Percentiles rank a stretch among this genome's conserved stretches.
phyloP scores from a whole-genome alignment of 768 basidiomycete species.

The Punctularia strigosozonata region DNA sequence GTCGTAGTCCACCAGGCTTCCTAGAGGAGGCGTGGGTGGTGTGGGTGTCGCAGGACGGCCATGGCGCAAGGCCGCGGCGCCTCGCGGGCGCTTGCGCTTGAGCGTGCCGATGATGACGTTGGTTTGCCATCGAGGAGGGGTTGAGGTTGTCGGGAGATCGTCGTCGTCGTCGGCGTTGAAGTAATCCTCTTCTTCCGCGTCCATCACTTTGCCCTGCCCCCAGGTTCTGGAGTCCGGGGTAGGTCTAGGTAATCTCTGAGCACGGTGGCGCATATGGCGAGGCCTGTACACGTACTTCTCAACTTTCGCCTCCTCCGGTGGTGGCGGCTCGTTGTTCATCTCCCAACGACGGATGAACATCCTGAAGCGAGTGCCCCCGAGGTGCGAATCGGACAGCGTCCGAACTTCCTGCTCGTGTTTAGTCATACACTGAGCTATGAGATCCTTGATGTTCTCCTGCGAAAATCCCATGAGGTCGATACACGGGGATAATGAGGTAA shows the following conservation, averaged over 20 bases:
- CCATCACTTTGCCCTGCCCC: constrained; percentile 36
- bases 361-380: constrained; percentile 58
- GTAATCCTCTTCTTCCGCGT: constrained; percentile 84
- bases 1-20: constrained; percentile 63
- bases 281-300: constrained; percentile 31
- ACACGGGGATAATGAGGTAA: too few species aligned
- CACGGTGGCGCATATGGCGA: constrained; percentile 4
- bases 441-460: constrained; percentile 80
- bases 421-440: constrained; percentile 78
- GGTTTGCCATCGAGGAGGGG: constrained; percentile 19
- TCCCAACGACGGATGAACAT: constrained; percentile 76
- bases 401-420: constrained; percentile 57
- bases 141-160: constrained; percentile 25
- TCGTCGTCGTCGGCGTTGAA: constrained; percentile 88
- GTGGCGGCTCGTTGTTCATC: constrained; percentile 79
- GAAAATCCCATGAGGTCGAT: too few species aligned
- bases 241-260: constrained; percentile 5
- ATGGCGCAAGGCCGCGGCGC: constrained; percentile 8
- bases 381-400: constrained; percentile 43
- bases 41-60: constrained; percentile 12
- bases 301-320: constrained; percentile 34
- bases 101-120: constrained; percentile 17
- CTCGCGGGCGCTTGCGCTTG: constrained; percentile 42
- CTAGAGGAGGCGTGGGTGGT: constrained; percentile 41
- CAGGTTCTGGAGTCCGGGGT: constrained; percentile 13